These are phyloP conservation scores for Aspergillus pseudoviridinutans DNA, from an alignment of 2,329 filamentous ascomycete genomes.

Conservation along the genomic window DNA sequence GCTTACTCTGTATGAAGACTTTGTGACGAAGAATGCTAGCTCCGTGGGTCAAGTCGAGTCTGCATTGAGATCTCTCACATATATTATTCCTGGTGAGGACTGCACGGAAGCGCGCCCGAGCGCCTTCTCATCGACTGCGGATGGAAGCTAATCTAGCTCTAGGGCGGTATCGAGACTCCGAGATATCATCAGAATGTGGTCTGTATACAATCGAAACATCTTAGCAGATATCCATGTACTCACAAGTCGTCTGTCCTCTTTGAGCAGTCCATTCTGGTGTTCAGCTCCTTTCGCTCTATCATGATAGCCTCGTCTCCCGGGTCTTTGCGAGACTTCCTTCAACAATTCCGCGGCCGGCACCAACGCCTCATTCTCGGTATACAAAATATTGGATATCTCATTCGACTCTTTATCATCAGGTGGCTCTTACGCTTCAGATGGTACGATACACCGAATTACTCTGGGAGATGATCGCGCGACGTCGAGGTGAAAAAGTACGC, in stretches of 20 bases:
- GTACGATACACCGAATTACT: constrained; percentile 92
- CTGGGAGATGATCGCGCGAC: constrained; percentile 96
- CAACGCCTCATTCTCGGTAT: constrained; percentile 59
- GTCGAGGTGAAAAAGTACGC: constrained; percentile 70
- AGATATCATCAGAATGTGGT: constrained; percentile 87
- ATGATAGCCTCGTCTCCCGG: constrained; percentile 77
- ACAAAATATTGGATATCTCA: constrained; percentile 60
- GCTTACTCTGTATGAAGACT: constrained; percentile 54
- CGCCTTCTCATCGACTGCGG: not conserved
- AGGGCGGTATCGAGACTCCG: constrained; percentile 64
- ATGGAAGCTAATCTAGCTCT: constrained; percentile 2
- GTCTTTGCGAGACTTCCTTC: constrained; percentile 55
- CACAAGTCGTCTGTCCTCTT: not conserved
- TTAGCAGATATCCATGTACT: not conserved
- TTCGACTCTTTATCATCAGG: constrained; percentile 69
- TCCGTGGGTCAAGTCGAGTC: constrained; percentile 95
- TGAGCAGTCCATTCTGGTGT: constrained; percentile 73
- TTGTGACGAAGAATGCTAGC: constrained; percentile 91
- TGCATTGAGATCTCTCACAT: constrained; percentile 84
- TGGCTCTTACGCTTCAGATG: constrained; percentile 79
- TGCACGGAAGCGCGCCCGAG: not conserved
- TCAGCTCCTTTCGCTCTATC: constrained; percentile 86
- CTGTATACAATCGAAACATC: constrained; percentile 22
- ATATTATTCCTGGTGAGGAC: constrained; percentile 74
- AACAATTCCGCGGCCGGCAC: constrained; percentile 47